Evolutionary conservation across 805 yeast genomes (phyloP).

Genomic region (Pichia insulana): DNA sequence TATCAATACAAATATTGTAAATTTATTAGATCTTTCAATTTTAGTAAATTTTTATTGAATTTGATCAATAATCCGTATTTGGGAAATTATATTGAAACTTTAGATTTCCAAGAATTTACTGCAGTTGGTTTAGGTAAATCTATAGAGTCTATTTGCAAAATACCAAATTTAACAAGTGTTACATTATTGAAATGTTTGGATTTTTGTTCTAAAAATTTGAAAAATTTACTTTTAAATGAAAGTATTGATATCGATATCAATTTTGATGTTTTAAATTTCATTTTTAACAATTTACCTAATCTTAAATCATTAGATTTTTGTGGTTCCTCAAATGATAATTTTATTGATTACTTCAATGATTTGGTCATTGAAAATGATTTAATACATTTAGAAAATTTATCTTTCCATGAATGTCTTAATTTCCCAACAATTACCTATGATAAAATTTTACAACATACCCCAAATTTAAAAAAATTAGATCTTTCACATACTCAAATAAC

Average conservation of each 20-base stretch:
- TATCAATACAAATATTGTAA: constrained; percentile 58
- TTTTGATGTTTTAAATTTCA: constrained; percentile 40
- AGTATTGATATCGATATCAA: constrained; percentile 79
- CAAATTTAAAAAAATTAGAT: constrained; percentile 58
- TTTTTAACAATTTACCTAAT: constrained; percentile 46
- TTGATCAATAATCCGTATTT: constrained; percentile 37
- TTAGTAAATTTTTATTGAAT: constrained; percentile 59
- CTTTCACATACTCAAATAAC: constrained; percentile 74
- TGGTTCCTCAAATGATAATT: constrained; percentile 66
- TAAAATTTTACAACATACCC: constrained; percentile 48
- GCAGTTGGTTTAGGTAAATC: constrained; percentile 86
- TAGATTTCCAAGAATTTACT: constrained; percentile 85
- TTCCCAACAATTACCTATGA: constrained; percentile 49
- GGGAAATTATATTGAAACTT: constrained; percentile 57
- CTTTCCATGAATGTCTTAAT: constrained; percentile 85
- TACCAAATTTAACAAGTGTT: constrained; percentile 75
- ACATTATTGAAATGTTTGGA: constrained; percentile 59
- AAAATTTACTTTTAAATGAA: constrained; percentile 78
- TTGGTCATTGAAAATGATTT: constrained; percentile 25
- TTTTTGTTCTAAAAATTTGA: constrained; percentile 50
- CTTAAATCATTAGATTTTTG: constrained; percentile 77
- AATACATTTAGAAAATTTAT: constrained; percentile 37
- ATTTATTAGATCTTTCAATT: constrained; percentile 74
- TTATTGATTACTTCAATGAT: constrained; percentile 49
- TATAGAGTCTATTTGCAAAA: constrained; percentile 81